phyloP scores from a whole-genome alignment of 1,284 basidiomycete species.

The Irpex rosettiformis region DNA sequence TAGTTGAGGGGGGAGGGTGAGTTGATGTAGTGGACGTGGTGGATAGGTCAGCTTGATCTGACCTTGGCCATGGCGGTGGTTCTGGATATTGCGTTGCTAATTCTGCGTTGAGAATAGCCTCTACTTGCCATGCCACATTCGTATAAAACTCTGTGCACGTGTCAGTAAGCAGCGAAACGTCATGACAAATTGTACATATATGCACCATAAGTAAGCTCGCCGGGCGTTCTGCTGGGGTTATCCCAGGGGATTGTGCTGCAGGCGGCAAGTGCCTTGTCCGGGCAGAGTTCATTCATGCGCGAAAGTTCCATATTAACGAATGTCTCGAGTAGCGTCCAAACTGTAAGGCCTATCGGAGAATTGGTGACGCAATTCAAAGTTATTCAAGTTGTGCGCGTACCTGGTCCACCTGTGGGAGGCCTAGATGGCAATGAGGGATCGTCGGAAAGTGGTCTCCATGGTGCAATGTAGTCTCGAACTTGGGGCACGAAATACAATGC shows the following conservation, averaged over 20 bases:
- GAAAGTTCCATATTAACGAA: conserved; percentile 62
- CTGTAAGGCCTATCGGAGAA: conserved; percentile 28
- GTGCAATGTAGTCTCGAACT: conserved; percentile 50
- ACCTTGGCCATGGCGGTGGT: conserved; percentile 29
- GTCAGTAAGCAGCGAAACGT: neutral
- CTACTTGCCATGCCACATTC: conserved; percentile 32
- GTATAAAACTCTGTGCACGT: conserved; percentile 34
- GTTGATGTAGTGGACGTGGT: neutral
- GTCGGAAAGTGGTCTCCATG: conserved; percentile 34
- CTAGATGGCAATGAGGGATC: conserved; percentile 16
- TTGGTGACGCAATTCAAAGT: neutral
- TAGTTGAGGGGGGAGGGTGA: neutral
- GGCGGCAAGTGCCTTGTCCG: conserved; percentile 34
- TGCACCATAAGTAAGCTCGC: conserved; percentile 38
- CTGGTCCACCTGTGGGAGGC: neutral
- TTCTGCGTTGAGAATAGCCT: conserved; percentile 23
- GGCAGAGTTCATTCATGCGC: conserved; percentile 37
- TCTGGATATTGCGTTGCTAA: conserved; percentile 11
- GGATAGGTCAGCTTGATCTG: neutral
- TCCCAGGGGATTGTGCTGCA: conserved; percentile 35
- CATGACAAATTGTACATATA: neutral
- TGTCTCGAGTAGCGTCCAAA: conserved; percentile 57
- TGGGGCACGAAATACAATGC: conserved; percentile 66
- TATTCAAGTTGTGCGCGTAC: conserved; percentile 6
- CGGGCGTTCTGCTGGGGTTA: conserved; percentile 31